These are phyloP conservation scores for Russula ochroleuca DNA, from an alignment of 768 basidiomycete species.

Conservation along the genomic window DNA sequence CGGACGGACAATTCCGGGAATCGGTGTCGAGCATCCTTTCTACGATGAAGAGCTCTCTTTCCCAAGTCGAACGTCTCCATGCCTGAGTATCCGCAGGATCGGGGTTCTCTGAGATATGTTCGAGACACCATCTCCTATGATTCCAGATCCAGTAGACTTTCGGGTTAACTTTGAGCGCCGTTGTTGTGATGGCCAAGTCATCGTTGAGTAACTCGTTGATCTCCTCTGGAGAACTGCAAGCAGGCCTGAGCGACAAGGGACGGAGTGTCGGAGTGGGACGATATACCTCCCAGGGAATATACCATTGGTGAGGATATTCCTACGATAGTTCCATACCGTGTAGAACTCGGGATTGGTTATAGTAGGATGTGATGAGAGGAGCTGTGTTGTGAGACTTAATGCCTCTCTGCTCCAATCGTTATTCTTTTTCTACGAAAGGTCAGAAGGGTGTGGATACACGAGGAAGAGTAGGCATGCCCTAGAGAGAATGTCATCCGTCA, in stretches of 20 bases:
- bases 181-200: conserved; percentile 79
- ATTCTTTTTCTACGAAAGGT: conserved; percentile 55
- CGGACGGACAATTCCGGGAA: conserved; percentile 79
- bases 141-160: conserved; percentile 99
- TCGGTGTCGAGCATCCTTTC: conserved; percentile 93
- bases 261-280: neutral
- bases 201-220: conserved; percentile 59
- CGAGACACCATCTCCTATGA: conserved; percentile 92
- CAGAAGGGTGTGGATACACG: conserved; percentile 8
- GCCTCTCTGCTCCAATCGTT: conserved; percentile 70
- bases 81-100: conserved; percentile 44
- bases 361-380: conserved; percentile 53
- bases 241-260: neutral
- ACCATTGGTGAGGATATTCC: conserved; percentile 69
- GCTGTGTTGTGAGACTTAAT: conserved; percentile 66
- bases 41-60: conserved; percentile 77
- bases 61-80: conserved; percentile 85
- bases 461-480: conserved; percentile 45
- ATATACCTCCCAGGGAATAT: conserved; percentile 63
- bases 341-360: conserved; percentile 86
- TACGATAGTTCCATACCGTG: conserved; percentile 92
- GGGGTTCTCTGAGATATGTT: conserved; percentile 76
- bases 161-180: conserved; percentile 76
- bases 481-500: conserved; percentile 59
- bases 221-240: conserved; percentile 52